phyloP scores from a whole-genome alignment of 2,329 filamentous ascomycete genomes.

The Trichoderma oligosporum region DNA sequence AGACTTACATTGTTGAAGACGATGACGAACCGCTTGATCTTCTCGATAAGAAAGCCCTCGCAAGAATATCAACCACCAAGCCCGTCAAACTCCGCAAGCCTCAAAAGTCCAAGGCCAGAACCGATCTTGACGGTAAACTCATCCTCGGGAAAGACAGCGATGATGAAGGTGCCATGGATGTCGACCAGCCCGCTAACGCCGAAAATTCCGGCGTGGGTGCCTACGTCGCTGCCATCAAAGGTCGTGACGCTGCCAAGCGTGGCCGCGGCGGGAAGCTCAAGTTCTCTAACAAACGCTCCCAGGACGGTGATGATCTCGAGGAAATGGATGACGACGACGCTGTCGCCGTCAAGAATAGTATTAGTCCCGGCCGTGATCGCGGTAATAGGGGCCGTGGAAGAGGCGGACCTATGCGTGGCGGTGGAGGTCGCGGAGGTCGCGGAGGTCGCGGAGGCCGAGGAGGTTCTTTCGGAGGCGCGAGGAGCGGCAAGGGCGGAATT shows the following conservation, averaged over 20 bases:
- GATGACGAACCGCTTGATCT: slow-evolving; percentile 94
- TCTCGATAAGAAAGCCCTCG: slow-evolving; percentile 81
- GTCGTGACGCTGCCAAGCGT: slow-evolving; percentile 61
- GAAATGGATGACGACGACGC: slow-evolving; percentile 53
- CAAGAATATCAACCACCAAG: slow-evolving; percentile 89
- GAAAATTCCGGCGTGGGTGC: slow-evolving; percentile 59
- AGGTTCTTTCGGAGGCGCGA: slow-evolving; percentile 37
- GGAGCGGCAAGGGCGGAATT: slow-evolving; percentile 47
- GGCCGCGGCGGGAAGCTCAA: slow-evolving; percentile 66
- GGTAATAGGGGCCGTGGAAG: slow-evolving; percentile 32
- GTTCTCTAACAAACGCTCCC: slow-evolving; percentile 61
- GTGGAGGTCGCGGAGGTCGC: slow-evolving; percentile 34
- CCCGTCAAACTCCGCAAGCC: slow-evolving; percentile 62
- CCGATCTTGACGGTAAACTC: slow-evolving; percentile 75
- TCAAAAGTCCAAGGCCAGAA: slow-evolving; percentile 59
- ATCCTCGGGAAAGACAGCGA: slow-evolving; percentile 61
- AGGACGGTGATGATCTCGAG: slow-evolving; percentile 47
- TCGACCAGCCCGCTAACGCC: slow-evolving; percentile 60
- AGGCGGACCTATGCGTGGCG: slow-evolving; percentile 31
- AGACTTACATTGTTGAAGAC: slow-evolving; percentile 87
- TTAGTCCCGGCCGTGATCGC: slow-evolving; percentile 37
- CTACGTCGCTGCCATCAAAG: slow-evolving; percentile 66
- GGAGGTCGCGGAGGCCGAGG: slow-evolving; percentile 39
- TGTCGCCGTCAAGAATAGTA: slow-evolving; percentile 49
- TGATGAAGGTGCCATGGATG: slow-evolving; percentile 56